Evolutionary conservation across 441 rosid genomes (phyloP).

Genomic region (Pelargonium cotyledonis): DNA sequence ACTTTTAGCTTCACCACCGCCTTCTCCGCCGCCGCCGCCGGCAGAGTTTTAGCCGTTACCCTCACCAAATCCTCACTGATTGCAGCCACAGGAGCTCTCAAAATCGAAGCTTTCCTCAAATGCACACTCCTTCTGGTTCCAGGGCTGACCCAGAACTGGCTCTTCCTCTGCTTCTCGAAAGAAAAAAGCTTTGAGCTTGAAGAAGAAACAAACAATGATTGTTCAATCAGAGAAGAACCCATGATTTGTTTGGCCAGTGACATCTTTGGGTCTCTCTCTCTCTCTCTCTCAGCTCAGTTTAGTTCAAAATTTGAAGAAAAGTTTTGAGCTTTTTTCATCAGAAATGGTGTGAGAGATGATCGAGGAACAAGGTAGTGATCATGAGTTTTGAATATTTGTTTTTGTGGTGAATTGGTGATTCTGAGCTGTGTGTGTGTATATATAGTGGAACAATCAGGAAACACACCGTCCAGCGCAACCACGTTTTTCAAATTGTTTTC

Average conservation of each 20-base stretch:
- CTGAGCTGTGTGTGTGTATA: too few relatives aligned
- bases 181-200: constrained; percentile 22
- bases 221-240: constrained; percentile 46
- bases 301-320: neutral
- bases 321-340: neutral
- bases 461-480: neutral
- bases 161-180: constrained; percentile 14
- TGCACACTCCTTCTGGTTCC: constrained; percentile 25
- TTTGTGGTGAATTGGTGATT: neutral
- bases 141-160: constrained; percentile 29
- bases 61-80: constrained; percentile 65
- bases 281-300: too few relatives aligned
- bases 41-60: constrained; percentile 17
- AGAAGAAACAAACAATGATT: constrained; percentile 38
- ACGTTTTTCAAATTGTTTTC: neutral
- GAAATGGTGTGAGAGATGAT: neutral
- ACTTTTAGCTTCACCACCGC: constrained; percentile 55
- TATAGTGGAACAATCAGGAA: neutral
- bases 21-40: constrained; percentile 19
- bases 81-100: constrained; percentile 36
- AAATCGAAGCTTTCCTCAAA: constrained; percentile 14
- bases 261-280: constrained; percentile 25
- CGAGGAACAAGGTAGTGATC: neutral
- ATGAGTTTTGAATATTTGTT: too few relatives aligned
- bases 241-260: constrained; percentile 56